Conservation (phyloP, 2,329 filamentous ascomycete species). For the Chaetoscypha palmicola region DNA sequence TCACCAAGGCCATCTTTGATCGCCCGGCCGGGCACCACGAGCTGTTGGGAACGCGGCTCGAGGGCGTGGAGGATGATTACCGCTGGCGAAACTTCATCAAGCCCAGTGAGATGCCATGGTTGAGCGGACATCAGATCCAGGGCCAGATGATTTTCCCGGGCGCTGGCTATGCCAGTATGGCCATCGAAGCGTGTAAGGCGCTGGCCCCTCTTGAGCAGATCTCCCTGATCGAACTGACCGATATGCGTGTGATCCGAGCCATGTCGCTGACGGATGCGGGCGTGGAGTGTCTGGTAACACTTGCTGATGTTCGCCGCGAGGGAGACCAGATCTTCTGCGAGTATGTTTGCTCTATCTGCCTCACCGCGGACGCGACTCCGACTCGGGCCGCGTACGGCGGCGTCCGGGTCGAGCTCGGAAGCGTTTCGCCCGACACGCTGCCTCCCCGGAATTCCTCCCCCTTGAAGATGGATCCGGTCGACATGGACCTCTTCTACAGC, state of each 20-base stretch:
- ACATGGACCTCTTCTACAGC: slow-evolving; percentile 1
- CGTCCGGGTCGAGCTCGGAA: slow-evolving; percentile 20
- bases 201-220: background rate
- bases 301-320: background rate
- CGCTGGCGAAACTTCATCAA: slow-evolving; percentile 13
- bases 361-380: too few species aligned
- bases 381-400: slow-evolving; percentile 2
- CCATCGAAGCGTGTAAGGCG: slow-evolving; percentile 36
- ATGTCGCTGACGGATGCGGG: background rate
- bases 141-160: slow-evolving; percentile 36
- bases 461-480: background rate
- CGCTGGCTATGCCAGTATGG: slow-evolving; percentile 42
- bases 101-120: slow-evolving; percentile 36
- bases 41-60: slow-evolving; percentile 29
- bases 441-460: background rate
- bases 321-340: background rate
- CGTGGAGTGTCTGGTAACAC: background rate
- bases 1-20: too few species aligned
- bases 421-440: background rate
- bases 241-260: slow-evolving; percentile 2
- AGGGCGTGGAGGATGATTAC: slow-evolving; percentile 9
- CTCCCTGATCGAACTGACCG: slow-evolving; percentile 5
- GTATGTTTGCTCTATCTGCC: too few species aligned
- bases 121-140: slow-evolving; percentile 38
- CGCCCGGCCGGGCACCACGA: too few species aligned